Base-by-base conservation (phyloP, 2,329 filamentous ascomycete species). In the Hymenotorrendiella dingleyae region DNA sequence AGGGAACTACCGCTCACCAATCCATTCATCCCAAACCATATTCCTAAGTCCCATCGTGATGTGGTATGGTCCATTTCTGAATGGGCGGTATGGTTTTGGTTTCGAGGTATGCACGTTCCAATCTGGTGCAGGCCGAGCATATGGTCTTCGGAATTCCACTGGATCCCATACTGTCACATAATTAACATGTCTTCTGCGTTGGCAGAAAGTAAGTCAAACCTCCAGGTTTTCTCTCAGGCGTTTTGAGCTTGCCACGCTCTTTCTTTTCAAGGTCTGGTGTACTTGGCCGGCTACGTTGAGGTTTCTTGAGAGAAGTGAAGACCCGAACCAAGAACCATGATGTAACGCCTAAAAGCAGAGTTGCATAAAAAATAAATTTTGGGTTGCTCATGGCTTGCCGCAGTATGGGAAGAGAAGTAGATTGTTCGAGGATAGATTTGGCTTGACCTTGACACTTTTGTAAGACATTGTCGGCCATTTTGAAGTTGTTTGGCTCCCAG, bases 1-100 rank as follows among this genome's bases (percentile, higher is more conserved):
- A 6, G 6, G 11, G 14, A 33, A 3, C 19, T 8, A n/a, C 24
- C 17, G 50, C 28, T 36, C 43, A 62, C 59, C 59, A 45, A 62
- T 62, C 59, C 59, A 62, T 35, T 62, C 55, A 44, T 62, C 52
- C 59, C 59, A 62, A 24, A 58, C 49, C 59, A 62, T 62, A 38
- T 53, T 61, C 27, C 59, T 48, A 4, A 62, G 45, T 11, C 59
- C 59, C 59, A 62, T 62, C 8, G 59, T 62, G 29, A 62, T 62
- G 35, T 62, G 57, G 38, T 62, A 60, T 8, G 52, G 47, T 8
- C 59, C 59, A 49, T 59, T 36, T 51, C 57, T 50, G 43, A 62
- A 62, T 23, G 59, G 59, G 7, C 59, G 56, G 36, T 62, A 62
- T 26, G 59, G 49, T n/a, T 54, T 53, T 43, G 59, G 59, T 27